Conservation (phyloP, 495 filamentous ascomycete species). For the Penicillium mononematosum region DNA sequence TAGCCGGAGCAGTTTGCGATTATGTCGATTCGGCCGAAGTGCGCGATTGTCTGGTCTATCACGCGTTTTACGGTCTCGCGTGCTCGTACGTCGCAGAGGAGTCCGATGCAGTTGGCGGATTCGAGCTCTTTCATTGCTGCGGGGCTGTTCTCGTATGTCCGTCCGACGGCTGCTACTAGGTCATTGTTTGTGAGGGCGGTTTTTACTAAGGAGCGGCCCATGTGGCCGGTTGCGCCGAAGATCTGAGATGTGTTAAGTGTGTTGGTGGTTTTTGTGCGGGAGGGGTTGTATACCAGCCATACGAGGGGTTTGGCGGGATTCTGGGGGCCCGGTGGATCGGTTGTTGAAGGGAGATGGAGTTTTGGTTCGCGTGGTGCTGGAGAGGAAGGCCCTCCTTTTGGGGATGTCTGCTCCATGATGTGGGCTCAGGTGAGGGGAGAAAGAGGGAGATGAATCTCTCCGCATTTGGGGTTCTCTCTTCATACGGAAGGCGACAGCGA, state of each 20-base stretch:
- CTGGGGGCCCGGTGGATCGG: conserved; percentile 72
- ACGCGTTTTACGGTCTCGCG: conserved; percentile 72
- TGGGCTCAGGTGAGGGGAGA: conserved; percentile 4
- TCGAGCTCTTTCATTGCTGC: conserved; percentile 62
- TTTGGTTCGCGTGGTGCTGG: conserved; percentile 40
- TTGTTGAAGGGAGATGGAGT: conserved; percentile 67
- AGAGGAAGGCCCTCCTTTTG: conserved; percentile 28
- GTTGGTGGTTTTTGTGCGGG: background rate
- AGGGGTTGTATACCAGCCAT: conserved; percentile 67
- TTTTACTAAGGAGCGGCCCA: conserved; percentile 87
- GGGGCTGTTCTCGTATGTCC: conserved; percentile 74
- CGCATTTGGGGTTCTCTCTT: conserved; percentile 2
- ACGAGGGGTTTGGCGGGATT: conserved; percentile 71
- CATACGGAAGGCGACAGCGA: background rate
- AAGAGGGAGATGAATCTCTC: conserved; percentile 6
- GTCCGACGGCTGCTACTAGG: conserved; percentile 84
- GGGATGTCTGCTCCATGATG: conserved; percentile 39
- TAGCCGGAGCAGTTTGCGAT: conserved; percentile 90
- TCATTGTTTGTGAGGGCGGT: conserved; percentile 77
- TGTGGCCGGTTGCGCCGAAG: conserved; percentile 94
- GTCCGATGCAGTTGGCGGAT: conserved; percentile 65
- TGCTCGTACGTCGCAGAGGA: conserved; percentile 87
- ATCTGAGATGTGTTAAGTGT: conserved; percentile 49
- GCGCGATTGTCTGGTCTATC: conserved; percentile 63
- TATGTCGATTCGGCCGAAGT: conserved; percentile 81